Evolutionary conservation across 208 protist species (phyloP), one percentile per base, ranked within the genome.

Genomic region (Sergeia podlipaevii): DNA sequence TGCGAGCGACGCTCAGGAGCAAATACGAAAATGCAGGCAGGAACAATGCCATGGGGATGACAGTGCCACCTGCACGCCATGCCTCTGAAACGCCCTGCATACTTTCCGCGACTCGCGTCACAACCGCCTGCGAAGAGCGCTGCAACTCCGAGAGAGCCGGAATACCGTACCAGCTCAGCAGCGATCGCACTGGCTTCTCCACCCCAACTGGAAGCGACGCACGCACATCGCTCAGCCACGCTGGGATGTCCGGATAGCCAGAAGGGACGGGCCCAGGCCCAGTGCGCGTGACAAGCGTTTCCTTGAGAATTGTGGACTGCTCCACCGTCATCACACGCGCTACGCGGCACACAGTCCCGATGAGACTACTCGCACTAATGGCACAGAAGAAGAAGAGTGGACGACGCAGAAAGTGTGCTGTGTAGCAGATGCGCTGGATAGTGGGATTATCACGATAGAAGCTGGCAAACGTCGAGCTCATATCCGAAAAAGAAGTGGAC

Each of bases 381-480:
- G 74, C 53, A 43, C 80, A 73, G 27, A 65, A 71, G 26, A 82
- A 94, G 33, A 77, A 65, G 4, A 91, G 32, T 2, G 87, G 87
- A 10, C 74, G 77, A 8, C 75, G 65, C 7, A 89, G 49, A 44
- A 85, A 85, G 33, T 28, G 67, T 33, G 70, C 15, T 17, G 62
- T 73, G 1, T 34, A 60, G 21, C 58, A 34, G 20, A 80, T 39
- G 26, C 59, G 61, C 27, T 47, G 60, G 44, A 77, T 32, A 0
- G 65, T 65, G n/a, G 64, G 26, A 66, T 79, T 85, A 7, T 86
- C 77, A 51, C 83, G 62, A 57, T 89, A 94, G 60, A 91, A 85
- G 30, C 74, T 88, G 32, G 75, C 68, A 46, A 89, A 87, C 18
- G 87, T 89, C 8, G 87, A 89, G 68, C 83, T 90, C 46, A 89